These are phyloP conservation scores for Peribolospora baueri DNA, from an alignment of 768 basidiomycete genomes.

Conservation along the genomic window DNA sequence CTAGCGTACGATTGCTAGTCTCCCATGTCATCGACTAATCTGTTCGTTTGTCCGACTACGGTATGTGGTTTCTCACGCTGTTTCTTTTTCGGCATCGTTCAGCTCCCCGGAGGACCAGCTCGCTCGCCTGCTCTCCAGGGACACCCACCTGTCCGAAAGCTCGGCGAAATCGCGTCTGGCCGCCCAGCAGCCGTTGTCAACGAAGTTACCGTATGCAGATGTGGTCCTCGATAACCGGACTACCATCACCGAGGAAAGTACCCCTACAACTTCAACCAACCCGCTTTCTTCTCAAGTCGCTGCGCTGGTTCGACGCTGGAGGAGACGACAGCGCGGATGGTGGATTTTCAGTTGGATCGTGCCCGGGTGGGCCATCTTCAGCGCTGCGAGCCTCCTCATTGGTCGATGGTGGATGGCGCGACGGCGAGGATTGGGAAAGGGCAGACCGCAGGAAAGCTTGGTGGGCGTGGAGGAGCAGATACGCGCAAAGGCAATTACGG, in stretches of 20 bases:
- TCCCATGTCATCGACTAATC: background rate
- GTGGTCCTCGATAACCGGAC: conserved; percentile 75
- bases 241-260: conserved; percentile 27
- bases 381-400: too few relatives aligned
- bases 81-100: background rate
- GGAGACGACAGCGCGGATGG: too few relatives aligned
- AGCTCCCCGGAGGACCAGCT: conserved; percentile 69
- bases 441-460: too few relatives aligned
- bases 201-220: conserved; percentile 67
- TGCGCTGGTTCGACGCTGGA: too few relatives aligned
- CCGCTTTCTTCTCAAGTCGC: too few relatives aligned
- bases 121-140: conserved; percentile 53
- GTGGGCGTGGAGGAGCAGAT: too few relatives aligned
- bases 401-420: too few relatives aligned
- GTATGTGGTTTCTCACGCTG: background rate
- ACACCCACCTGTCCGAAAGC: conserved; percentile 31
- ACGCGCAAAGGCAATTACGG: too few relatives aligned
- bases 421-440: too few relatives aligned
- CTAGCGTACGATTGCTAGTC: background rate
- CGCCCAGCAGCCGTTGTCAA: conserved; percentile 52
- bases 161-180: conserved; percentile 51
- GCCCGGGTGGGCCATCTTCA: too few relatives aligned
- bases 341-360: too few relatives aligned
- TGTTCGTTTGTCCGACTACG: background rate
- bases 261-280: too few relatives aligned